These are phyloP conservation scores for Bassia scoparia DNA, from an alignment of 148 eudicot species.

Conservation along the genomic window DNA sequence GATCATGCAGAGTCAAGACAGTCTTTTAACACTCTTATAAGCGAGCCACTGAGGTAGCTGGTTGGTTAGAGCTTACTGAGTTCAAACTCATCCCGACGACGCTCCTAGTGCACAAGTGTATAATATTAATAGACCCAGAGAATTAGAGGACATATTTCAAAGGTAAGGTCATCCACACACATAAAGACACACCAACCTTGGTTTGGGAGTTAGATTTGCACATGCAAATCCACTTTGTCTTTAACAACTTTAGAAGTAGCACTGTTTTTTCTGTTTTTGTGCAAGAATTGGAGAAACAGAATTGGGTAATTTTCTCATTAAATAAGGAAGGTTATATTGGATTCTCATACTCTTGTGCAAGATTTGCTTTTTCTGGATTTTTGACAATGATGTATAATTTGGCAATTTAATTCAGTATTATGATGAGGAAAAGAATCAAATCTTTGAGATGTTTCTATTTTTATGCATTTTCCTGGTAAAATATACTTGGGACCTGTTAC, in stretches of 20 bases:
- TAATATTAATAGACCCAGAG: slow-evolving; percentile 21
- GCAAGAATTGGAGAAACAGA: not conserved
- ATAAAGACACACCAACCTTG: slow-evolving; percentile 14
- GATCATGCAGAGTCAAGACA: slow-evolving; percentile 52
- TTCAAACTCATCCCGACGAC: too few relatives aligned
- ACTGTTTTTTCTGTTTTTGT: not conserved
- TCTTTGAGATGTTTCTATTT: not conserved
- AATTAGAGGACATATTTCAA: slow-evolving; percentile 4
- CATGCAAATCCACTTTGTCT: not conserved
- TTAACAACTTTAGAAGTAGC: not conserved
- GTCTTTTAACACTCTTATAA: too few relatives aligned
- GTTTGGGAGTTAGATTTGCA: not conserved
- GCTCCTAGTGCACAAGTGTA: too few relatives aligned
- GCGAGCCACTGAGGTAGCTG: too few relatives aligned
- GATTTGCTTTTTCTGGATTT: not conserved
- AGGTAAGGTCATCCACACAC: slow-evolving; percentile 10
- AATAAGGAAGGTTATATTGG: not conserved
- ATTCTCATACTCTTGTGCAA: not conserved
- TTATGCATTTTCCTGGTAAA: too few relatives aligned
- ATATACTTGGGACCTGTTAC: too few relatives aligned
- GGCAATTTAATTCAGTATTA: not conserved
- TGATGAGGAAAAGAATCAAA: not conserved
- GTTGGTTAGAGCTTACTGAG: too few relatives aligned
- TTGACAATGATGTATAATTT: not conserved
- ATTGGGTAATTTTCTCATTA: not conserved